Percentiles rank a stretch among this genome's conserved stretches.
Conservation (phyloP, 495 filamentous ascomycete genomes). For the Neurospora sp. region DNA sequence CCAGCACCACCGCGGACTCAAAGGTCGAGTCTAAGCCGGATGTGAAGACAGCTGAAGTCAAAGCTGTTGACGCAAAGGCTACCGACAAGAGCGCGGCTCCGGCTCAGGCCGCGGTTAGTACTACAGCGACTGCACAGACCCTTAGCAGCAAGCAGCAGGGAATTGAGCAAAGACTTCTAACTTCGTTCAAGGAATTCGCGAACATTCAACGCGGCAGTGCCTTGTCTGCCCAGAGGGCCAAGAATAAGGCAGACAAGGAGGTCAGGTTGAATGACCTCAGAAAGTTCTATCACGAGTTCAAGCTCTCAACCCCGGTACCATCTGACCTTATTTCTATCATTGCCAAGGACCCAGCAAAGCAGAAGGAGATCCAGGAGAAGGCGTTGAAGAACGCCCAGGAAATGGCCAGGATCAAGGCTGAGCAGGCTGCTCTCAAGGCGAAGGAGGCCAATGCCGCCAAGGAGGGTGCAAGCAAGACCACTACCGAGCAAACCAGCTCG, state of each 20-base stretch:
- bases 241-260: conserved; percentile 73
- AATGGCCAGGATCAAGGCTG: conserved; percentile 32
- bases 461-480: conserved; percentile 25
- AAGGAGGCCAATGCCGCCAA: conserved; percentile 24
- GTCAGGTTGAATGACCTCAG: conserved; percentile 87
- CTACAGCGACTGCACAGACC: conserved; percentile 43
- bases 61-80: conserved; percentile 23
- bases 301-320: conserved; percentile 82
- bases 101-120: conserved; percentile 38
- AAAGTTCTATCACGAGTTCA: conserved; percentile 91
- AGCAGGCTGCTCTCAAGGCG: conserved; percentile 26
- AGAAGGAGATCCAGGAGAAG: conserved; percentile 83
- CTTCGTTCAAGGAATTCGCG: conserved; percentile 75
- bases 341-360: conserved; percentile 87
- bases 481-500: conserved; percentile 13
- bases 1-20: conserved; percentile 15
- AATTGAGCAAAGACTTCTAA: conserved; percentile 66
- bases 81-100: conserved; percentile 20
- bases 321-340: conserved; percentile 88
- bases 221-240: conserved; percentile 63
- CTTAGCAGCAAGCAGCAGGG: background rate
- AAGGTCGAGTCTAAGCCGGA: conserved; percentile 4
- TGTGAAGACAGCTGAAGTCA: conserved; percentile 11
- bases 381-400: conserved; percentile 59
- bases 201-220: conserved; percentile 38